Conservation (phyloP, 2,329 filamentous ascomycete genomes). For the Byssochlamys sp. region DNA sequence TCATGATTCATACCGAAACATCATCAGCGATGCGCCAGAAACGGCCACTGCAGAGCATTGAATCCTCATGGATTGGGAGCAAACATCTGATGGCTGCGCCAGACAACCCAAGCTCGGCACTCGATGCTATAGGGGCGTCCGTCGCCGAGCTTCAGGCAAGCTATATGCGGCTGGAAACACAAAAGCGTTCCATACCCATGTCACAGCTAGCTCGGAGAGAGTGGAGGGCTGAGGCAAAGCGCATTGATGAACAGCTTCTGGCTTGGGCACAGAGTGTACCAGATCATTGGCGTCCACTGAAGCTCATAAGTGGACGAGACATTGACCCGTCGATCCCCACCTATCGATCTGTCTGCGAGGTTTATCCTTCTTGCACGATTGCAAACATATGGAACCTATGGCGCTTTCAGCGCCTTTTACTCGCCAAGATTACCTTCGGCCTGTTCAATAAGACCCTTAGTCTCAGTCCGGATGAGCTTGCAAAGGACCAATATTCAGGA, state of each 20-base stretch:
- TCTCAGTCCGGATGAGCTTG: background rate
- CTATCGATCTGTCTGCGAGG: slow-evolving; percentile 12
- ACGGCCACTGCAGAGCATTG: slow-evolving; percentile 4
- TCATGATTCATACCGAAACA: slow-evolving; percentile 12
- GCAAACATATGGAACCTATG: slow-evolving; percentile 6
- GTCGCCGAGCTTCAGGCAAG: background rate
- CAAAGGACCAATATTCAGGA: background rate
- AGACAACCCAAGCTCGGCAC: background rate
- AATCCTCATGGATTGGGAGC: slow-evolving; percentile 7
- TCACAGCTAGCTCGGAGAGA: background rate
- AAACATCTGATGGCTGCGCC: slow-evolving; percentile 5
- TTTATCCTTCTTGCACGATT: slow-evolving; percentile 15
- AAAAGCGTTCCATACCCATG: background rate
- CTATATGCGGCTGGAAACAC: background rate
- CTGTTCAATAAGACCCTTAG: background rate
- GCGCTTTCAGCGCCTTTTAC: background rate
- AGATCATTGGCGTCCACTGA: slow-evolving; percentile 10
- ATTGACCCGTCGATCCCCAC: slow-evolving; percentile 12
- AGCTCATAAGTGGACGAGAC: slow-evolving; percentile 10
- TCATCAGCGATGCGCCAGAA: slow-evolving; percentile 12
- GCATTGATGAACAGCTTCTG: slow-evolving; percentile 4
- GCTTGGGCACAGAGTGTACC: slow-evolving; percentile 8
- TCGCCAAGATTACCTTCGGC: background rate
- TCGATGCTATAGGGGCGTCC: background rate
- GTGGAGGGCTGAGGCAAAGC: background rate